phyloP scores from a whole-genome alignment of 805 yeast genomes.

The Saccharomyces eubayanus region DNA sequence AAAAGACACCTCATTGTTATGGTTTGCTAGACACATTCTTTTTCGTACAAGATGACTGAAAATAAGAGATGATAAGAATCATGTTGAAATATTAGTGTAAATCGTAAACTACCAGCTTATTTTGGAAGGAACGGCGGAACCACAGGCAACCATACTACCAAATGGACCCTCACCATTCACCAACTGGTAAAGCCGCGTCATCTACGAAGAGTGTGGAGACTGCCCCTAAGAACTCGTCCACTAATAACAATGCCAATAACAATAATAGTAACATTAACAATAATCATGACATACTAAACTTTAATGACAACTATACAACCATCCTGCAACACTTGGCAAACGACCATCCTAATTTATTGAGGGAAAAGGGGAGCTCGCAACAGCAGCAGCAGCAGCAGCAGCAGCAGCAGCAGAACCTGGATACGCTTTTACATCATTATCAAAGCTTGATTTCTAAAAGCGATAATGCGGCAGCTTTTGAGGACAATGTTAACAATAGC shows the following conservation, averaged over 20 bases:
- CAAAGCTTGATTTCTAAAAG: conserved; percentile 20
- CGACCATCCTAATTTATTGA: conserved; percentile 9
- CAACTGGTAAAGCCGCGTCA: background rate
- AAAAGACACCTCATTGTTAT: background rate
- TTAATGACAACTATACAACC: conserved; percentile 22
- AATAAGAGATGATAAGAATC: background rate
- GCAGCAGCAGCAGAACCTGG: conserved; percentile 17
- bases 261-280: conserved; percentile 5
- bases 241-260: background rate
- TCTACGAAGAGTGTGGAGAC: background rate
- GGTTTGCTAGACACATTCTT: background rate
- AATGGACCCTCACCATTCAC: background rate
- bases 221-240: background rate
- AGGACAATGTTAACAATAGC: background rate
- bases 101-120: background rate
- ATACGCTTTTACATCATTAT: conserved; percentile 24
- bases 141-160: background rate
- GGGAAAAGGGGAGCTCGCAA: conserved; percentile 3
- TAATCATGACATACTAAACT: conserved; percentile 16
- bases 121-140: background rate
- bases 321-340: conserved; percentile 20
- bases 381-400: conserved; percentile 2
- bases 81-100: background rate
- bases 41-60: background rate
- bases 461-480: conserved; percentile 1